These are phyloP conservation scores for Austroboletus eburneus DNA, from an alignment of 768 basidiomycete genomes.

Conservation along the genomic window DNA sequence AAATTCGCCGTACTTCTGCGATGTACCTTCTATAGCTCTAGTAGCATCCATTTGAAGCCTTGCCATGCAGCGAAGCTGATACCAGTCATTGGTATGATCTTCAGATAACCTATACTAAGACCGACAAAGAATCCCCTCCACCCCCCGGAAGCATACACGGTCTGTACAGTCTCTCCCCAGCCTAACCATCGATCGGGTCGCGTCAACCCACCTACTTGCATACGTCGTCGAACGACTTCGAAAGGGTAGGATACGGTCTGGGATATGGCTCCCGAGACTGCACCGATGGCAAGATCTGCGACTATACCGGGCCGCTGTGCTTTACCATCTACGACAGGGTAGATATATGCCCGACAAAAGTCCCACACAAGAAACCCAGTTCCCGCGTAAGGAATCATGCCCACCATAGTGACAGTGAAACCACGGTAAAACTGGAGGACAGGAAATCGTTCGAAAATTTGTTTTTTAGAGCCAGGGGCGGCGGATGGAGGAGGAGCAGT, in stretches of 20 bases:
- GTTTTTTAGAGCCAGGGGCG: conserved; percentile 21
- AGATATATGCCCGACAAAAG: conserved; percentile 57
- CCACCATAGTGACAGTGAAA: conserved; percentile 87
- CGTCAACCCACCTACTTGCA: conserved; percentile 91
- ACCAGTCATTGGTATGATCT: conserved; percentile 95
- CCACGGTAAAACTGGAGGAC: conserved; percentile 93
- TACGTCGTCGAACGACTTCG: conserved; percentile 84
- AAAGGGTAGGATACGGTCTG: conserved; percentile 95
- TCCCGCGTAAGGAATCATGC: conserved; percentile 95
- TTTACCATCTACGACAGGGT: conserved; percentile 43
- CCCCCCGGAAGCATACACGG: conserved; percentile 65
- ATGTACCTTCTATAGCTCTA: conserved; percentile 27
- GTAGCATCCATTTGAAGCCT: conserved; percentile 26
- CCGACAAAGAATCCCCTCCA: conserved; percentile 91
- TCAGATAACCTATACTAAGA: conserved; percentile 85
- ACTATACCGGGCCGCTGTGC: conserved; percentile 38
- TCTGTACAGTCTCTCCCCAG: conserved; percentile 70
- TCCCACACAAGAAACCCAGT: conserved; percentile 94
- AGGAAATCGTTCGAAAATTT: conserved; percentile 57
- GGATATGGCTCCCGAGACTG: conserved; percentile 75
- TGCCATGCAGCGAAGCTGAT: conserved; percentile 94
- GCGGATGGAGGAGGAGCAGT: conserved; percentile 31
- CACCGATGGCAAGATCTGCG: conserved; percentile 80
- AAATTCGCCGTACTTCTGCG: no score
- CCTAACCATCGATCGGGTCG: conserved; percentile 72